Evolutionary conservation across 2,329 filamentous ascomycete genomes (phyloP).

Genomic region (Curvularia sp.): DNA sequence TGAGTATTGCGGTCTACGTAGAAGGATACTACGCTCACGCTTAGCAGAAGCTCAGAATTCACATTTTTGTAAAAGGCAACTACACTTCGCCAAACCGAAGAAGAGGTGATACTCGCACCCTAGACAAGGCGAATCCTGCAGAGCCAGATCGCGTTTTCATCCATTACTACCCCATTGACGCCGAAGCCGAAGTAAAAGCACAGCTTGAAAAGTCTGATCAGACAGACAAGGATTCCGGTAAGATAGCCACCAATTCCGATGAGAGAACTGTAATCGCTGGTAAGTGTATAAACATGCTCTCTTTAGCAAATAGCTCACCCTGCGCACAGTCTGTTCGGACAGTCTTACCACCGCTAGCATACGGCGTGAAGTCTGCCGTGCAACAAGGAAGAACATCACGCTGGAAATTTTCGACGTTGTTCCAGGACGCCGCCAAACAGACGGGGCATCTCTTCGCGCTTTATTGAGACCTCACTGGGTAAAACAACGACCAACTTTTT

Average conservation of each 20-base stretch:
- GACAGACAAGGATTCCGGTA: too few species aligned
- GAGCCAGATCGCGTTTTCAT: neutral
- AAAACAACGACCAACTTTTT: neutral
- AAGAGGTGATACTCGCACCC: neutral
- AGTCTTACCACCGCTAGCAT: constrained; percentile 2
- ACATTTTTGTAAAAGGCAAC: neutral
- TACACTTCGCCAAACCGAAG: neutral
- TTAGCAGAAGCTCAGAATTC: neutral
- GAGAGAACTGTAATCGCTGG: constrained; percentile 1
- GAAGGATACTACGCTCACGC: neutral
- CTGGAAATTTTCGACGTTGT: neutral
- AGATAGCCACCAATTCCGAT: too few species aligned
- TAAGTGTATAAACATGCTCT: neutral
- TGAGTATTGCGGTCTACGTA: neutral
- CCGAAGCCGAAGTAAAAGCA: neutral
- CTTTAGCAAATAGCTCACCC: neutral
- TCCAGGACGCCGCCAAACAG: neutral
- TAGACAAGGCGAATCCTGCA: too few species aligned
- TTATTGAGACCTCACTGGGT: neutral
- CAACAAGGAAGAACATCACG: neutral
- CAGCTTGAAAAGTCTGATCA: too few species aligned
- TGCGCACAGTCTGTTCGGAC: constrained; percentile 1
- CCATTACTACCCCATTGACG: neutral
- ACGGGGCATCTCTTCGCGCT: neutral
- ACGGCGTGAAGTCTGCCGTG: constrained; percentile 1